phyloP scores from a whole-genome alignment of 345 rosid genomes.

The Camelina sativa region DNA sequence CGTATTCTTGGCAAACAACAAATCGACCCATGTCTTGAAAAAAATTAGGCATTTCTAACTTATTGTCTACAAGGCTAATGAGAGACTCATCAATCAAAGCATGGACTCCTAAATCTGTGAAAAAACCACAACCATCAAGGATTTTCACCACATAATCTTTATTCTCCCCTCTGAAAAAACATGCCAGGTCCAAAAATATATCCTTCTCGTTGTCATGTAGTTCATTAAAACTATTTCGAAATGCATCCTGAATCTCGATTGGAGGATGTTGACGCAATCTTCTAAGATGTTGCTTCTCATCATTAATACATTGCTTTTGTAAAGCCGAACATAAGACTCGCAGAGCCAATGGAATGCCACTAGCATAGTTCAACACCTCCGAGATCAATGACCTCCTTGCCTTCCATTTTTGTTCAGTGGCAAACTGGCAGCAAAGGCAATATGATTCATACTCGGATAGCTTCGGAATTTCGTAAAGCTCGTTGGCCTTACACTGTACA shows the following conservation, averaged over 20 bases:
- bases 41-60: slow-evolving; percentile 40
- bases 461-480: slow-evolving; percentile 19
- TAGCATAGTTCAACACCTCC: slow-evolving; percentile 19
- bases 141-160: slow-evolving; percentile 19
- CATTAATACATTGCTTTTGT: neutral
- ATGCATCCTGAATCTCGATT: slow-evolving; percentile 11
- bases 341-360: slow-evolving; percentile 49
- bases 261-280: slow-evolving; percentile 35
- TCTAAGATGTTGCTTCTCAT: slow-evolving; percentile 32
- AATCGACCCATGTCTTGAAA: slow-evolving; percentile 44
- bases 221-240: slow-evolving; percentile 41
- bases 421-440: slow-evolving; percentile 10
- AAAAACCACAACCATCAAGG: slow-evolving; percentile 31
- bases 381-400: neutral
- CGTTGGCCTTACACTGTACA: slow-evolving; percentile 25
- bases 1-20: slow-evolving; percentile 21
- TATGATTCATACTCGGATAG: slow-evolving; percentile 16
- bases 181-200: slow-evolving; percentile 49
- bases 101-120: slow-evolving; percentile 25
- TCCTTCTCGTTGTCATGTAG: slow-evolving; percentile 31
- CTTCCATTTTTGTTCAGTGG: slow-evolving; percentile 2
- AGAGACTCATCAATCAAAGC: slow-evolving; percentile 46
- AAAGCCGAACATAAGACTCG: slow-evolving; percentile 40
- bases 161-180: slow-evolving; percentile 41
- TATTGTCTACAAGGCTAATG: slow-evolving; percentile 10